Base-by-base conservation (phyloP, 352 stramenopile species). In the Pythium vanterpoolii region DNA sequence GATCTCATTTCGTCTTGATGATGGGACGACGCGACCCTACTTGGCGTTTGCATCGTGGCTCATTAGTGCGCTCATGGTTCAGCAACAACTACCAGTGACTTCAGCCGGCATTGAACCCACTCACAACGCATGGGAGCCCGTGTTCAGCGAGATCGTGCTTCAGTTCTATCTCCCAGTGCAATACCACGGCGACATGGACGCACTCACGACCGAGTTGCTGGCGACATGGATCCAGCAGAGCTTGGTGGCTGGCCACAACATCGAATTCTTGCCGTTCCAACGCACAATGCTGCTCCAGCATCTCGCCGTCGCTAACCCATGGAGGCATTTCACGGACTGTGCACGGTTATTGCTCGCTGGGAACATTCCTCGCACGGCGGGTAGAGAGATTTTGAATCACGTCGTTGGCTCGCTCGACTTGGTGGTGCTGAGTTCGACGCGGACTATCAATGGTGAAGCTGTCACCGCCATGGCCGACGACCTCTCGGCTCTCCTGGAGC, bases 111-210 rank as follows among this genome's bases (percentile, higher is more conserved):
- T 7, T 23, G 21, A 47, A 13, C 7, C 13, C 9, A 19, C 1
- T 5, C n/a, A n/a, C n/a, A 10, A 30, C 28, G 21, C 19, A 18
- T 69, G 47, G 49, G 62, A 69, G 39, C 36, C 1, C n/a, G n/a
- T 60, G 7, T 66, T 61, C 19, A 46, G 24, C 16, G 52, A 62
- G 1, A 51, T 49, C 24, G 55, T 65, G 18, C 30, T 68, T 18
- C 45, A 64, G 28, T 64, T 90, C 53, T 92, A 89, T 36, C 58
- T 92, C n/a, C 73, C 62, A 1, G 26, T 90, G 5, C 58, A 92
- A 56, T 92, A 87, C 44, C 34, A 73, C 39, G 57, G 50, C 28
- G 56, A 71, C 27, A 49, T 52, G 4, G 50, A 39, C 11, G 50
- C 47, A 7, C 61, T 92, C 0, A 43, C 79, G 0, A 36, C 40